Conservation (phyloP, 164 flowering plant species). For the Cinnamomum chago region DNA sequence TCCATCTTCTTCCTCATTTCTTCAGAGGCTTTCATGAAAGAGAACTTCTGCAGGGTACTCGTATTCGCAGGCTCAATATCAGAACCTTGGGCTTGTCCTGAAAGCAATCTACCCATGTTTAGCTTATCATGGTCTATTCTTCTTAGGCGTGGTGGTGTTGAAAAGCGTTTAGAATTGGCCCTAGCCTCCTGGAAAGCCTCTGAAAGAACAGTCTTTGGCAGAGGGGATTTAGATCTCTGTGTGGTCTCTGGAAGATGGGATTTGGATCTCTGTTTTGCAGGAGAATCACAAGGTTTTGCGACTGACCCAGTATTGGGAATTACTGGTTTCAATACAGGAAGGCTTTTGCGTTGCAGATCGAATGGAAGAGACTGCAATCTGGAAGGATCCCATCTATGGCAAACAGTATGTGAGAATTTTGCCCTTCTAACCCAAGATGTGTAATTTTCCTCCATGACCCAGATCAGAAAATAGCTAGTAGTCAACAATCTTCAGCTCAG, state of each 20-base stretch:
- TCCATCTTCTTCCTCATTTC: constrained; percentile 51
- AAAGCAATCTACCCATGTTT: constrained; percentile 23
- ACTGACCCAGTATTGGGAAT: neutral
- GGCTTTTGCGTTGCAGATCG: constrained; percentile 16
- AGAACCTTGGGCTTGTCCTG: constrained; percentile 23
- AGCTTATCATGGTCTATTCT: constrained; percentile 43
- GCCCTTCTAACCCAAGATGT: constrained; percentile 82
- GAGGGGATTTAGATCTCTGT: constrained; percentile 67
- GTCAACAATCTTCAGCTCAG: neutral
- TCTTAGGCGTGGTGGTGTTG: constrained; percentile 56
- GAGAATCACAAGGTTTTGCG: neutral
- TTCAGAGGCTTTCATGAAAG: constrained; percentile 32
- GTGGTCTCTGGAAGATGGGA: constrained; percentile 10
- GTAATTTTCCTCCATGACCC: constrained; percentile 51
- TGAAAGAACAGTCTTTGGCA: constrained; percentile 38
- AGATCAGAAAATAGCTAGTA: neutral
- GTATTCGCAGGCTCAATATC: constrained; percentile 1
- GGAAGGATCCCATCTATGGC: constrained; percentile 51
- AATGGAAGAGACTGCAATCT: constrained; percentile 35
- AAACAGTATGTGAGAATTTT: constrained; percentile 72
- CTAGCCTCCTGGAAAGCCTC: constrained; percentile 76
- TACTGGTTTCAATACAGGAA: neutral
- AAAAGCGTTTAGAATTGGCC: constrained; percentile 48
- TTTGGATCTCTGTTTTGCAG: too few relatives aligned
- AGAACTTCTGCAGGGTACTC: constrained; percentile 31